These are phyloP conservation scores for Arthroderma uncinatum DNA, from an alignment of 2,329 filamentous ascomycete species.

Conservation along the genomic window DNA sequence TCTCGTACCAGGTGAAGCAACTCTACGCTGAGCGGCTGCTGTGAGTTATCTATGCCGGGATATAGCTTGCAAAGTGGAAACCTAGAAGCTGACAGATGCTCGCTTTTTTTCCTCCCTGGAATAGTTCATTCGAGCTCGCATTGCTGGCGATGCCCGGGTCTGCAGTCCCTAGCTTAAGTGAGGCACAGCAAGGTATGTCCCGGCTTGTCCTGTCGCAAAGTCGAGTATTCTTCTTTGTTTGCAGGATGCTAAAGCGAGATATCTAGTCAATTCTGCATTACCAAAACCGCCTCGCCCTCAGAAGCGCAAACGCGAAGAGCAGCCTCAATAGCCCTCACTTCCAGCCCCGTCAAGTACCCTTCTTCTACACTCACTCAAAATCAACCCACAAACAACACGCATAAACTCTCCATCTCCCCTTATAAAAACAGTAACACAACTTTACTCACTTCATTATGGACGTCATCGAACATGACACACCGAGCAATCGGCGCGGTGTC, in stretches of 20 bases:
- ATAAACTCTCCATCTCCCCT: background rate
- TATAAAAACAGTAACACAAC: background rate
- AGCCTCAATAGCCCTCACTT: background rate
- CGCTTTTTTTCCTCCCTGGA: background rate
- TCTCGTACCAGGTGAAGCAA: slow-evolving; percentile 10
- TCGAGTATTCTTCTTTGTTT: background rate
- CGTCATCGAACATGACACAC: slow-evolving; percentile 28
- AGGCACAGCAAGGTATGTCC: background rate
- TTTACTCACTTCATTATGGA: slow-evolving; percentile 2
- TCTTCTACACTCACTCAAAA: background rate
- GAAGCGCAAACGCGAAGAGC: background rate
- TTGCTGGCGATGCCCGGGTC: background rate
- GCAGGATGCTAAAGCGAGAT: background rate
- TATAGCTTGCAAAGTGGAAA: background rate
- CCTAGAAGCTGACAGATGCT: background rate
- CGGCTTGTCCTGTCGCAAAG: background rate
- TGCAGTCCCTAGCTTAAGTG: background rate
- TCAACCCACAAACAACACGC: background rate
- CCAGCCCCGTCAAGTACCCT: background rate
- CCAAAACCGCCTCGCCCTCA: background rate
- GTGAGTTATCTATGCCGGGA: slow-evolving; percentile 8
- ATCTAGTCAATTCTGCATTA: background rate
- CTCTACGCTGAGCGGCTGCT: slow-evolving; percentile 13
- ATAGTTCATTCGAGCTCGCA: background rate
- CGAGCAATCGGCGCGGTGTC: slow-evolving; percentile 32